Evolutionary conservation across 139 green algal species (phyloP), one percentile per base, ranked within the genome.

Genomic region (Volvox reticuliferus): DNA sequence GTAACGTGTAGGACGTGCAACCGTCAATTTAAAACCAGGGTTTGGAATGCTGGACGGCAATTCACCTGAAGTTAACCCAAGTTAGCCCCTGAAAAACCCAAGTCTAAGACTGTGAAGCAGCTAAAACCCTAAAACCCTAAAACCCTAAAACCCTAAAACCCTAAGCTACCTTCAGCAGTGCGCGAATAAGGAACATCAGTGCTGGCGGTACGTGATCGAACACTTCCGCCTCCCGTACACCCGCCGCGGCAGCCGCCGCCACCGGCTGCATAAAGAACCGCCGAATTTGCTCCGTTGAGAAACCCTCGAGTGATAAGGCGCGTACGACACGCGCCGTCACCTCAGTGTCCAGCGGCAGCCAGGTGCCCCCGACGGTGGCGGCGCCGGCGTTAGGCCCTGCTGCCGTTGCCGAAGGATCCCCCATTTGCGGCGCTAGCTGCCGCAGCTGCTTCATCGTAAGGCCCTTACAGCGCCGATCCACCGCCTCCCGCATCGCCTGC

Each of bases 401-500:
- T 9, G 82, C 82, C 20, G 65, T 17, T 16, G 63, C 21, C 33
- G 82, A 20, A 2, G 33, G 33, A 16, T 65, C 21, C 18, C 17
- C 37, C 85, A 89, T 65, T n/a, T 89, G 85, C 17, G 85, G 28
- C 28, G 69, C 85, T 20, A 89, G 14, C 69, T 73, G 37, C 69
- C 44, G 26, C 85, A 82, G 18, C 85, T 89, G 85, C 44, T 89
- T 89, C 9, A 62, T 12, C 0, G 12, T 89, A 19, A 89, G 85
- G 28, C 69, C 85, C 85, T 89, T 89, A 71, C 85, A 89, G 37
- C 85, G 85, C 5, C 44, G 28, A 14, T 1, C 18, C 19, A 89
- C n/a, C 28, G 85, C 28, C 14, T 20, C 37, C 26, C 37, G 85
- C 69, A 89, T 89, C 19, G 37, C 71, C 71, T 79, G 71, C 71